phyloP scores from a whole-genome alignment of 192 early-diverging fungal genomes.

The Thoreauomyces humboldtii region DNA sequence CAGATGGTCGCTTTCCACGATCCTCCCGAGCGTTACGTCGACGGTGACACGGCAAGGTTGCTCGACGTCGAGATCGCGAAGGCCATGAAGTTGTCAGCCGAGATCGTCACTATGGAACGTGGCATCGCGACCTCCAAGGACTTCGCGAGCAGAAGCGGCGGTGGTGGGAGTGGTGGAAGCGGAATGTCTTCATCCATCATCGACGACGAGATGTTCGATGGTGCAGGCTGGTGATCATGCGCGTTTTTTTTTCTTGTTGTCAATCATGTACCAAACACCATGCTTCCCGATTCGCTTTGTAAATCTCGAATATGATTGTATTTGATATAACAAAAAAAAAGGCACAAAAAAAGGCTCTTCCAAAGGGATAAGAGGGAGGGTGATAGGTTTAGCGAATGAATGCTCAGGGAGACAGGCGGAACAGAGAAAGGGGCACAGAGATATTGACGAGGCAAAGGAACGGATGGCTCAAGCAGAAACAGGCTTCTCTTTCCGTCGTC shows the following conservation, averaged over 20 bases:
- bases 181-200: background rate
- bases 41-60: slow-evolving; percentile 34
- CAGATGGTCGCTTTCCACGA: slow-evolving; percentile 75
- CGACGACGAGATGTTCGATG: background rate
- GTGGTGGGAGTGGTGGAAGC: background rate
- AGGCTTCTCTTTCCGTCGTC: slow-evolving; percentile 23
- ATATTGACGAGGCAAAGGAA: too few species aligned
- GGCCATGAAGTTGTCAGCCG: slow-evolving; percentile 27
- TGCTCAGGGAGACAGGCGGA: too few species aligned
- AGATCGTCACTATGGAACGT: slow-evolving; percentile 44
- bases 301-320: too few species aligned
- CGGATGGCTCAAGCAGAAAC: too few species aligned
- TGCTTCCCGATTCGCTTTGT: background rate
- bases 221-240: background rate
- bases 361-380: too few species aligned
- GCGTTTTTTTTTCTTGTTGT: background rate
- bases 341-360: too few species aligned
- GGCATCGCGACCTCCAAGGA: slow-evolving; percentile 44
- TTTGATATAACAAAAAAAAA: too few species aligned
- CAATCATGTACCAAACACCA: background rate
- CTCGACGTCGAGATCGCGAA: slow-evolving; percentile 49
- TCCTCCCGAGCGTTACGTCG: slow-evolving; percentile 46
- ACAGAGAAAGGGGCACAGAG: too few species aligned
- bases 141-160: slow-evolving; percentile 22
- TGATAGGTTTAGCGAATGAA: too few species aligned